Conservation (phyloP, 2,329 filamentous ascomycete genomes). For the Rugonectria rugulosa region DNA sequence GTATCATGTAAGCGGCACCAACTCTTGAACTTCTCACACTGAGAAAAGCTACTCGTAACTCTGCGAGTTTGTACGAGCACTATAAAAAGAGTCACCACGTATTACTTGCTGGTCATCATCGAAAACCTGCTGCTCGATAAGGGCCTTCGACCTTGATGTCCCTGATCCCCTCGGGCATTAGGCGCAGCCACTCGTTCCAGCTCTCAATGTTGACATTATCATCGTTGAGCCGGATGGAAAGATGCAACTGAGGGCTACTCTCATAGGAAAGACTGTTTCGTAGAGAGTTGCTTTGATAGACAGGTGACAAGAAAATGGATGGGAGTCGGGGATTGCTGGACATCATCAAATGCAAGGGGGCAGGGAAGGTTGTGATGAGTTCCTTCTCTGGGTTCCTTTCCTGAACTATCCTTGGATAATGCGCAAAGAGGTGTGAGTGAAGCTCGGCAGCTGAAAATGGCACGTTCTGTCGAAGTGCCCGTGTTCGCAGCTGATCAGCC, state of each 20-base stretch:
- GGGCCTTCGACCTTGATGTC: constrained; percentile 64
- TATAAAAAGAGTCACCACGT: not conserved
- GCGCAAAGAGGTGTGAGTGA: constrained; percentile 60
- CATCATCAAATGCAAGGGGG: constrained; percentile 64
- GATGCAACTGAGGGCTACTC: constrained; percentile 56
- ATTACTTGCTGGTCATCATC: constrained; percentile 15
- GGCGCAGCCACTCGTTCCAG: constrained; percentile 66
- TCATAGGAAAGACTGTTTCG: constrained; percentile 50
- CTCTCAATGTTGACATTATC: constrained; percentile 60
- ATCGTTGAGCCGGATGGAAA: constrained; percentile 60
- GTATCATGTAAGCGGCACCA: too few species aligned
- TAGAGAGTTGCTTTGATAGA: constrained; percentile 51
- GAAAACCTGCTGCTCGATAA: constrained; percentile 45
- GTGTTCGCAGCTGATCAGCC: constrained; percentile 57
- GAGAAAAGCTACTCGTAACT: not conserved
- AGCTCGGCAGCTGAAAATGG: constrained; percentile 61
- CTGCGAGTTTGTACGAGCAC: not conserved
- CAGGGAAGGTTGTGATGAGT: constrained; percentile 57
- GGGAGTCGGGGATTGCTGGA: constrained; percentile 61
- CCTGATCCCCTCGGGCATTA: constrained; percentile 64
- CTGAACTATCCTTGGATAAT: constrained; percentile 60
- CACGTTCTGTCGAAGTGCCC: constrained; percentile 51
- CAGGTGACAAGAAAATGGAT: constrained; percentile 62
- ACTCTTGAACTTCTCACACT: too few species aligned
- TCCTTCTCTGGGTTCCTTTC: constrained; percentile 58